These are phyloP conservation scores for Fusarium metavorans DNA, from an alignment of 2,329 filamentous ascomycete species.

Conservation along the genomic window DNA sequence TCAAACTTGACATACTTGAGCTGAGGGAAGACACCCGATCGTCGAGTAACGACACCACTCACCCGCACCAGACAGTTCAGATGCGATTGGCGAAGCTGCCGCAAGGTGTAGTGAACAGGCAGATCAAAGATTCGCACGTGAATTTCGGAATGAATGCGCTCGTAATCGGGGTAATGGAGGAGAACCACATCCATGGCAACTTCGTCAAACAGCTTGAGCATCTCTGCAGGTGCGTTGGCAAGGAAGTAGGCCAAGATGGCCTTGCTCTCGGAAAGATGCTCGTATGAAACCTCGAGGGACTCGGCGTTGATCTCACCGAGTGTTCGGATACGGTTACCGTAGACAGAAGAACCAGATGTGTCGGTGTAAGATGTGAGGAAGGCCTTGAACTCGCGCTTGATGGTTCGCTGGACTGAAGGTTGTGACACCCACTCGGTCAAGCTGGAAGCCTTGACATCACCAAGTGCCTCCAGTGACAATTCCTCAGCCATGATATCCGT, in stretches of 20 bases:
- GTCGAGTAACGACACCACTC: slow-evolving; percentile 92
- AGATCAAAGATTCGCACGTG: slow-evolving; percentile 97
- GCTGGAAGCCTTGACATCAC: slow-evolving; percentile 92
- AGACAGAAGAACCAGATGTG: slow-evolving; percentile 88
- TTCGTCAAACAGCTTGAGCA: slow-evolving; percentile 95
- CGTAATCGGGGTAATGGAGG: slow-evolving; percentile 96
- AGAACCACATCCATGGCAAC: slow-evolving; percentile 97
- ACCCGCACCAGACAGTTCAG: slow-evolving; percentile 96
- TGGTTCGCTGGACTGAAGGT: slow-evolving; percentile 89
- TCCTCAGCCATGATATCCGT: slow-evolving; percentile 97
- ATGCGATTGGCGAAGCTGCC: slow-evolving; percentile 93
- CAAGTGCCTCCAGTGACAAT: slow-evolving; percentile 88
- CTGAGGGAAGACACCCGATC: slow-evolving; percentile 96
- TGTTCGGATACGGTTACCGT: slow-evolving; percentile 92
- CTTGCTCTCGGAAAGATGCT: slow-evolving; percentile 89
- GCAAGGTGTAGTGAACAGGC: slow-evolving; percentile 93
- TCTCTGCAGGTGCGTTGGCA: slow-evolving; percentile 94
- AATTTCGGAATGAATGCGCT: slow-evolving; percentile 96
- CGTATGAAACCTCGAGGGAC: slow-evolving; percentile 95
- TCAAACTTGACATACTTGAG: slow-evolving; percentile 99
- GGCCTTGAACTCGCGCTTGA: slow-evolving; percentile 96
- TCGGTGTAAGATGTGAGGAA: slow-evolving; percentile 98
- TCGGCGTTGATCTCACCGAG: slow-evolving; percentile 98
- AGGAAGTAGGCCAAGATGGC: slow-evolving; percentile 96
- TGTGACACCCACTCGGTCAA: slow-evolving; percentile 96